These are phyloP conservation scores for Citrus mangshanensis DNA, from an alignment of 345 rosid species.

Conservation along the genomic window DNA sequence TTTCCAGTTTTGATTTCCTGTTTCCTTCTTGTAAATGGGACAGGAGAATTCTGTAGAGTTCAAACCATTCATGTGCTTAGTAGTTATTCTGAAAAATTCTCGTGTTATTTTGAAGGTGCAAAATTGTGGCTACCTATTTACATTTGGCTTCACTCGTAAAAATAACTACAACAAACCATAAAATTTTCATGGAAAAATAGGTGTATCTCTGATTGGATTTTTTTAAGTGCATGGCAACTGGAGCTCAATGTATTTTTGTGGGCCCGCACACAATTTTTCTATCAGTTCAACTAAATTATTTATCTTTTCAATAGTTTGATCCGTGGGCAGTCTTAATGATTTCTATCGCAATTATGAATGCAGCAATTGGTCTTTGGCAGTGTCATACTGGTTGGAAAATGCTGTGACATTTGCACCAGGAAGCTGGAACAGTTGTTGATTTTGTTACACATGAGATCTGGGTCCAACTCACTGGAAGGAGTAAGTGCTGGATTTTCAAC, in stretches of 20 bases:
- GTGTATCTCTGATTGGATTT: neutral
- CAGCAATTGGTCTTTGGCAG: neutral
- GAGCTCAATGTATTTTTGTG: neutral
- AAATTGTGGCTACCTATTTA: neutral
- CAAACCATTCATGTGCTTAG: neutral
- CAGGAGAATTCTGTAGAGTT: neutral
- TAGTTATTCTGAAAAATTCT: neutral
- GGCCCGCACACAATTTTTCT: neutral
- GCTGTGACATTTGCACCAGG: neutral
- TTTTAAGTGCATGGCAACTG: neutral
- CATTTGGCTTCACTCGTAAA: neutral
- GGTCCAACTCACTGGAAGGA: neutral
- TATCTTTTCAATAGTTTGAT: neutral
- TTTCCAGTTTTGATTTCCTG: neutral
- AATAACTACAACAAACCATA: neutral
- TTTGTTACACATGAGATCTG: neutral
- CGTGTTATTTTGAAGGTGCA: neutral
- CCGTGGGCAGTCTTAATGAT: neutral
- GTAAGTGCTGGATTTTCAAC: neutral
- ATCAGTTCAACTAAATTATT: neutral
- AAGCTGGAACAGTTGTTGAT: neutral
- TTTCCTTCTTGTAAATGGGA: neutral
- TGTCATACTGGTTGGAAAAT: neutral
- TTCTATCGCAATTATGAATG: neutral
- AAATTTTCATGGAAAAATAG: neutral